Conservation (phyloP, 164 flowering plant species). For the Chloranthus sessilifolius region DNA sequence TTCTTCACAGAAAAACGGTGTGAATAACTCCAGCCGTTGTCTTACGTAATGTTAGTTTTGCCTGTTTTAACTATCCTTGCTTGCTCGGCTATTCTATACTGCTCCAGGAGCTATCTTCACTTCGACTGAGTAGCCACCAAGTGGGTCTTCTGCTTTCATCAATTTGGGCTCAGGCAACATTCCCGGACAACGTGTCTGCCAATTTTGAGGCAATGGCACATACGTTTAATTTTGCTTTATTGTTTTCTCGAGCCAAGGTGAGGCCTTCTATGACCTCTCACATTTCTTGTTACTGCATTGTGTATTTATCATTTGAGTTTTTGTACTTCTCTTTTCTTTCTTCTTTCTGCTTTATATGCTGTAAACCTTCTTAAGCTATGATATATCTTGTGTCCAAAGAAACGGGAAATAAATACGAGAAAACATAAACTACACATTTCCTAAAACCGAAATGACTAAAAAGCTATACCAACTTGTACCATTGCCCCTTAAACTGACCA, state of each 20-base stretch:
- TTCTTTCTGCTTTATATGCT: background rate
- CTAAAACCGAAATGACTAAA: too few relatives aligned
- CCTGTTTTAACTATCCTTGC: too few relatives aligned
- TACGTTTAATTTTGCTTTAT: slow-evolving; percentile 51
- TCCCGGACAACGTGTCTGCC: slow-evolving; percentile 54
- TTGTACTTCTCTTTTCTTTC: background rate
- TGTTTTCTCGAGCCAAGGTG: slow-evolving; percentile 70
- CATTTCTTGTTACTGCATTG: background rate
- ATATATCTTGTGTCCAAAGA: too few relatives aligned
- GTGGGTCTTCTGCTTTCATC: slow-evolving; percentile 79
- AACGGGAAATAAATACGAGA: too few relatives aligned
- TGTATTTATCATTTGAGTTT: background rate
- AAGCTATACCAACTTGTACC: too few relatives aligned
- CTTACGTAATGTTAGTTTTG: too few relatives aligned
- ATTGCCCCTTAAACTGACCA: too few relatives aligned
- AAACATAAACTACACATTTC: too few relatives aligned
- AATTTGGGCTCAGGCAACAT: slow-evolving; percentile 82
- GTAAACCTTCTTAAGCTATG: too few relatives aligned
- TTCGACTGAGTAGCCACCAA: slow-evolving; percentile 81
- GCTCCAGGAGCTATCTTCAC: slow-evolving; percentile 45
- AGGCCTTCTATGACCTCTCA: slow-evolving; percentile 11
- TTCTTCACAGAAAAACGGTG: too few relatives aligned
- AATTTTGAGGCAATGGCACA: slow-evolving; percentile 87
- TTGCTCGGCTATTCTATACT: too few relatives aligned
- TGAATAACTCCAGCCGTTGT: too few relatives aligned